Evolutionary conservation across 352 stramenopile genomes (phyloP).

Genomic region (Halophytophthora batemanensis): DNA sequence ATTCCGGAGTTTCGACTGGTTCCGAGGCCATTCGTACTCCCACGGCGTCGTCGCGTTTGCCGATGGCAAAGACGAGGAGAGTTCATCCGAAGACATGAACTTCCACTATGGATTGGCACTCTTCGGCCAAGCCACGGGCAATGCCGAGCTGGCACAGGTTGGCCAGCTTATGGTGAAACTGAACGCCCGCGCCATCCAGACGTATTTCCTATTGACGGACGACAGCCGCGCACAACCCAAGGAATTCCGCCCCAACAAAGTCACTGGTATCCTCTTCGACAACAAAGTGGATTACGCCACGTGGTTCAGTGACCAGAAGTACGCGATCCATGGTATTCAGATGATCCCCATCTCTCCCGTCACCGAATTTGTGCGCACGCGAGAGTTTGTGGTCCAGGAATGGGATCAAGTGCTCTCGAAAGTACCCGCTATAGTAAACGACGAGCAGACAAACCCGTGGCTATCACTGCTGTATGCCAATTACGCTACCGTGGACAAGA

Average conservation of each 20-base stretch:
- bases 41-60: slow-evolving; percentile 22
- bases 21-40: slow-evolving; percentile 30
- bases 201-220: slow-evolving; percentile 30
- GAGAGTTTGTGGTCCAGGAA: slow-evolving; percentile 32
- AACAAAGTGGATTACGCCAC: slow-evolving; percentile 63
- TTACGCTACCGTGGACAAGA: slow-evolving; percentile 50
- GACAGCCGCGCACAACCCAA: slow-evolving; percentile 18
- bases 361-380: slow-evolving; percentile 35
- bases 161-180: slow-evolving; percentile 24
- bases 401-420: slow-evolving; percentile 30
- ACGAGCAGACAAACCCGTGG: slow-evolving; percentile 44
- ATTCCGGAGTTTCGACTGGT: slow-evolving; percentile 31
- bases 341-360: slow-evolving; percentile 56
- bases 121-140: slow-evolving; percentile 17
- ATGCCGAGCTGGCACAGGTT: slow-evolving; percentile 12
- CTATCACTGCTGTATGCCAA: slow-evolving; percentile 59
- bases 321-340: slow-evolving; percentile 63
- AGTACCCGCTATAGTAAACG: slow-evolving; percentile 17
- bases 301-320: slow-evolving; percentile 53
- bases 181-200: slow-evolving; percentile 21
- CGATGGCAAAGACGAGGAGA: slow-evolving; percentile 34
- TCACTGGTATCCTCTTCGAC: slow-evolving; percentile 50
- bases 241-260: slow-evolving; percentile 35
- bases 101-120: slow-evolving; percentile 24
- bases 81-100: slow-evolving; percentile 33